Percentiles rank a stretch among this genome's conserved stretches.
These are phyloP conservation scores for Elymus sibiricus DNA, from an alignment of 176 grass and related monocot species.

Conservation along the genomic window DNA sequence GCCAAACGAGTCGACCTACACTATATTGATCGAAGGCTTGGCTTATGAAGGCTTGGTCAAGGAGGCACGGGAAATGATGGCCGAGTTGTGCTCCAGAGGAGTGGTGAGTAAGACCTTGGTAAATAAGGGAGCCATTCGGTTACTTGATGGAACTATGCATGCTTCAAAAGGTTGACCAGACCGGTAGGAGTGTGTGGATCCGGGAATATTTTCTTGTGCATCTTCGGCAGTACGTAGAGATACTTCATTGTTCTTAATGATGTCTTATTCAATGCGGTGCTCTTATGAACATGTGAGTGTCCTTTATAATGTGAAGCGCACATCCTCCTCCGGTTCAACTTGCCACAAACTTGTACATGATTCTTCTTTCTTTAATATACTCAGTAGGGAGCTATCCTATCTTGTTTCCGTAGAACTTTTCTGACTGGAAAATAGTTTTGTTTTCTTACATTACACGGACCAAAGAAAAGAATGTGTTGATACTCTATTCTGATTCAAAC, in stretches of 20 bases:
- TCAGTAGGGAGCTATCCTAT: not conserved
- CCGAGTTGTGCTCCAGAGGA: no score
- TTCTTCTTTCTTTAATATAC: not conserved
- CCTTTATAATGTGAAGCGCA: not conserved
- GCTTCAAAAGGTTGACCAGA: no score
- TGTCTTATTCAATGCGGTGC: not conserved
- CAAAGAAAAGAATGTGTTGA: not conserved
- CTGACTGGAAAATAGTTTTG: not conserved
- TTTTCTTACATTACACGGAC: not conserved
- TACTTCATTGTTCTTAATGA: not conserved
- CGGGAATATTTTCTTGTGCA: not conserved
- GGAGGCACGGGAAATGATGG: no score
- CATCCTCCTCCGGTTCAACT: not conserved
- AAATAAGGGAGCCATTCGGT: no score
- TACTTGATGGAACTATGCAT: no score
- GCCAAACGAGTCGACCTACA: no score
- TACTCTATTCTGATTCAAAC: not conserved
- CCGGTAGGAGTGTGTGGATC: no score
- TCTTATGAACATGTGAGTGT: constrained; percentile 24
- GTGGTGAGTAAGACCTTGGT: no score
- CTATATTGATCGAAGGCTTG: no score
- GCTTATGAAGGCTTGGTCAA: no score
- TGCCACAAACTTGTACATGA: not conserved
- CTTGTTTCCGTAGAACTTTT: not conserved
- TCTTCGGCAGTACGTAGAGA: not conserved